A percentile compares a stretch with the other conserved stretches of the same genome.
These are phyloP conservation scores for Suillus subaureus DNA, from an alignment of 768 basidiomycete genomes.

Conservation along the genomic window DNA sequence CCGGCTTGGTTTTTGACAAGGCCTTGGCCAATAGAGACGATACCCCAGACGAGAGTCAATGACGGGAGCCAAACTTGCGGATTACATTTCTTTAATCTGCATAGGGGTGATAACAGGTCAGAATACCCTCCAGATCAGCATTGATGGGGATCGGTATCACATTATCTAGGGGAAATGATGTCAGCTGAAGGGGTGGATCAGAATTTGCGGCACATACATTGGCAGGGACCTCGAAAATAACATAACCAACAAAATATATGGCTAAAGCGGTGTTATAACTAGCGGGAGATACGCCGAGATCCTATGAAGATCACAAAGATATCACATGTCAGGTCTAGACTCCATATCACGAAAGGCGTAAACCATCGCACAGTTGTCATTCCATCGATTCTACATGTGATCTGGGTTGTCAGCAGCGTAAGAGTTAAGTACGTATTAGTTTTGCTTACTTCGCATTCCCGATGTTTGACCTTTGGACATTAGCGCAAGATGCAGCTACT, in stretches of 20 bases:
- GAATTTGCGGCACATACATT: constrained; percentile 40
- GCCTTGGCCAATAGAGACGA: constrained; percentile 56
- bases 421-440: not conserved
- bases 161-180: constrained; percentile 18
- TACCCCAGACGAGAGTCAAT: constrained; percentile 61
- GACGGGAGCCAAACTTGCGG: constrained; percentile 64
- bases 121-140: not conserved
- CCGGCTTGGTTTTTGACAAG: constrained; percentile 55
- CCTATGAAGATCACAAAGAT: constrained; percentile 32
- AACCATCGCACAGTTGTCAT: constrained; percentile 42
- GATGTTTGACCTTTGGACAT: constrained; percentile 34
- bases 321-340: not conserved
- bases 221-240: constrained; percentile 60
- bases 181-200: not conserved
- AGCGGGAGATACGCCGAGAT: constrained; percentile 49
- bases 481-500: not conserved
- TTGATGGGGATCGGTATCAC: constrained; percentile 21
- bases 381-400: constrained; percentile 49
- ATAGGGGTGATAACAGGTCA: constrained; percentile 4
- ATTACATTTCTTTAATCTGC: constrained; percentile 57
- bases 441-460: constrained; percentile 40
- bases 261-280: constrained; percentile 62
- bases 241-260: constrained; percentile 62
- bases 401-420: constrained; percentile 2
- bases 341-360: not conserved